Conservation (phyloP, 805 yeast genomes). For the Wickerhamomyces chaumierensis region DNA sequence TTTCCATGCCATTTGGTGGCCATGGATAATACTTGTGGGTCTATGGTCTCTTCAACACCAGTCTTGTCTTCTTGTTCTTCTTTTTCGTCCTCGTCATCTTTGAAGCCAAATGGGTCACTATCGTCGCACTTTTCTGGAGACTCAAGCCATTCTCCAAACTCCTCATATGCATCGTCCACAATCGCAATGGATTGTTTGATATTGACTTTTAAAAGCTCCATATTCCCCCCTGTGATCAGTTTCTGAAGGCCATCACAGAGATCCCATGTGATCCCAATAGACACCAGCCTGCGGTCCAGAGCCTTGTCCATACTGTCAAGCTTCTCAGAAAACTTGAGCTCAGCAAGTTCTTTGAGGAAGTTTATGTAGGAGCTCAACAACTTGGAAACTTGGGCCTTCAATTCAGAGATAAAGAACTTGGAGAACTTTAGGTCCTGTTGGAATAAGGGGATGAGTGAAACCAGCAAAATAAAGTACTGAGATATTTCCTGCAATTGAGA, state of each 20-base stretch:
- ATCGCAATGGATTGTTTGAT: conserved; percentile 33
- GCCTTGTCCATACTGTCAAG: conserved; percentile 17
- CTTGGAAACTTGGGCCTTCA: conserved; percentile 9
- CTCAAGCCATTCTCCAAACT: conserved; percentile 58
- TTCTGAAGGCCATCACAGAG: conserved; percentile 38
- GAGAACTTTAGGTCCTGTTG: conserved; percentile 22
- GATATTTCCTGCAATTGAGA: conserved; percentile 36
- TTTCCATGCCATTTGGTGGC: conserved; percentile 40
- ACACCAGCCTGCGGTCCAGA: conserved; percentile 34
- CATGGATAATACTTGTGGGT: conserved; percentile 26
- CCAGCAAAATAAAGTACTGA: conserved; percentile 30
- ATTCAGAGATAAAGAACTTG: conserved; percentile 19
- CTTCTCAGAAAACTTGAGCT: conserved; percentile 12
- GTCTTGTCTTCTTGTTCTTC: conserved; percentile 12
- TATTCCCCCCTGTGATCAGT: conserved; percentile 35
- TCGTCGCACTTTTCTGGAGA: conserved; percentile 38
- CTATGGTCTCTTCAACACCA: conserved; percentile 8
- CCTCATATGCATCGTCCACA: conserved; percentile 53
- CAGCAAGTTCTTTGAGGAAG: conserved; percentile 15
- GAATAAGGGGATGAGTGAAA: conserved; percentile 34
- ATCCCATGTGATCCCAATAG: conserved; percentile 67
- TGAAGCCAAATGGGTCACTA: conserved; percentile 43
- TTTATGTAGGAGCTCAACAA: conserved; percentile 10
- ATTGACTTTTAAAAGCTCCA: conserved; percentile 38
- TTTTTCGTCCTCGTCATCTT: conserved; percentile 19